Conservation (phyloP, 352 stramenopile species). For the Phytophthora pisi region DNA sequence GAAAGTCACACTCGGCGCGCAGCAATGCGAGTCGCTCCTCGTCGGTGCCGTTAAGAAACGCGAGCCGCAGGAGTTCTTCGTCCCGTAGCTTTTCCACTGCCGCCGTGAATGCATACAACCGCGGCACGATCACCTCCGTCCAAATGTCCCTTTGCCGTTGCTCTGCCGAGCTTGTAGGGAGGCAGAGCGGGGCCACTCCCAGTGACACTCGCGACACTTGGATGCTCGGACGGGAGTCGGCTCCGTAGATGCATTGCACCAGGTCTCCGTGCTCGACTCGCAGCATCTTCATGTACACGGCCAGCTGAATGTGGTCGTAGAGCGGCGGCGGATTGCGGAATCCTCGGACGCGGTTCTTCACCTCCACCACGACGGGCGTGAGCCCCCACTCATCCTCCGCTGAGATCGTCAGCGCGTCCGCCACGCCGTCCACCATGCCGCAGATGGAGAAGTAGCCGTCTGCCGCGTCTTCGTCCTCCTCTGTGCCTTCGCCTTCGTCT, state of each 20-base stretch:
- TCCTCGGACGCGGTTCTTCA: conserved; percentile 77
- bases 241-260: conserved; percentile 68
- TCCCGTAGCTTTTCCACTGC: conserved; percentile 52
- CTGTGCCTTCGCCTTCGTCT: background rate
- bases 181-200: conserved; percentile 45
- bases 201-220: conserved; percentile 61
- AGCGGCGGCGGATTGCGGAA: conserved; percentile 67
- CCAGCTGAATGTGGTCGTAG: conserved; percentile 80
- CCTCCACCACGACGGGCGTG: conserved; percentile 67
- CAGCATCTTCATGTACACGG: conserved; percentile 87
- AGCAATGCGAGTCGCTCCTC: conserved; percentile 54
- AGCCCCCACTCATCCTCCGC: conserved; percentile 67
- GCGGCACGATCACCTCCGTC: conserved; percentile 64
- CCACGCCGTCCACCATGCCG: conserved; percentile 81
- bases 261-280: conserved; percentile 62
- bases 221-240: conserved; percentile 44
- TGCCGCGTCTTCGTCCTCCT: background rate
- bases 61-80: conserved; percentile 59
- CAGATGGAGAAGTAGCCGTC: conserved; percentile 72
- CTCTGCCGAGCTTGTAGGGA: conserved; percentile 18
- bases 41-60: conserved; percentile 64
- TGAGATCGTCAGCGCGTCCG: conserved; percentile 59
- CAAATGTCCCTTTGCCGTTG: conserved; percentile 45
- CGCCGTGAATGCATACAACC: conserved; percentile 59
- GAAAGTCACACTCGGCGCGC: conserved; percentile 57